Evolutionary conservation across 164 flowering plant genomes (phyloP).

Genomic region (Vitis amurensis): DNA sequence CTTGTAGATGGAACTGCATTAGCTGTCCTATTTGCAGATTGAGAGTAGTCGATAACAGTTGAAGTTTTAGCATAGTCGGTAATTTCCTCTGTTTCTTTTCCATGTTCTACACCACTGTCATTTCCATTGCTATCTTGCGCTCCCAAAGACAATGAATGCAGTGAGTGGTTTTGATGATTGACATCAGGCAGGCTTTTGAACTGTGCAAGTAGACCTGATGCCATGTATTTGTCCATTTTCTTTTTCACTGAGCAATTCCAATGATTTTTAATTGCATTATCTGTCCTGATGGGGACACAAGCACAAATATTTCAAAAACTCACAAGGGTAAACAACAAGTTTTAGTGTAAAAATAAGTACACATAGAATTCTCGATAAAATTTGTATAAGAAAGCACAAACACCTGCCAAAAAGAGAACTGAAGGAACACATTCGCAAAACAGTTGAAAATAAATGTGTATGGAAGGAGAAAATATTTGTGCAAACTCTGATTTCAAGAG

Average conservation of each 20-base stretch:
- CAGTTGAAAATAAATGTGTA: too few species aligned
- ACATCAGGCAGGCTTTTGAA: conserved; percentile 47
- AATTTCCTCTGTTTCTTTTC: conserved; percentile 51
- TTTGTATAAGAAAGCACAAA: not conserved
- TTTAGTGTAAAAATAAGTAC: not conserved
- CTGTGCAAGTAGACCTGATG: conserved; percentile 80
- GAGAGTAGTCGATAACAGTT: conserved; percentile 38
- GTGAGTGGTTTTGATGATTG: conserved; percentile 37
- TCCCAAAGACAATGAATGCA: conserved; percentile 45
- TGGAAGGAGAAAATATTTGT: too few species aligned
- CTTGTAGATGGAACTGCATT: conserved; percentile 23
- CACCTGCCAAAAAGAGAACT: not conserved
- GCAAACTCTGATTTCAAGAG: not conserved
- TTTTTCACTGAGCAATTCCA: conserved; percentile 99
- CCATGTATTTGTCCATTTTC: conserved; percentile 78
- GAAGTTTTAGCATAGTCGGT: conserved; percentile 85
- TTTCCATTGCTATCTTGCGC: conserved; percentile 49
- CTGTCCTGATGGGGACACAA: conserved; percentile 68
- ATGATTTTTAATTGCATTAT: conserved; percentile 99
- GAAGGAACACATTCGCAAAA: not conserved
- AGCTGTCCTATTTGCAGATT: conserved; percentile 41
- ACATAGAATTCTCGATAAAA: not conserved
- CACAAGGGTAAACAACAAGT: not conserved
- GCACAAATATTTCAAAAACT: conserved; percentile 19
- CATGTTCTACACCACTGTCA: conserved; percentile 40